phyloP scores from a whole-genome alignment of 148 eudicot genomes.

The Amaranthus hypochondriacus region DNA sequence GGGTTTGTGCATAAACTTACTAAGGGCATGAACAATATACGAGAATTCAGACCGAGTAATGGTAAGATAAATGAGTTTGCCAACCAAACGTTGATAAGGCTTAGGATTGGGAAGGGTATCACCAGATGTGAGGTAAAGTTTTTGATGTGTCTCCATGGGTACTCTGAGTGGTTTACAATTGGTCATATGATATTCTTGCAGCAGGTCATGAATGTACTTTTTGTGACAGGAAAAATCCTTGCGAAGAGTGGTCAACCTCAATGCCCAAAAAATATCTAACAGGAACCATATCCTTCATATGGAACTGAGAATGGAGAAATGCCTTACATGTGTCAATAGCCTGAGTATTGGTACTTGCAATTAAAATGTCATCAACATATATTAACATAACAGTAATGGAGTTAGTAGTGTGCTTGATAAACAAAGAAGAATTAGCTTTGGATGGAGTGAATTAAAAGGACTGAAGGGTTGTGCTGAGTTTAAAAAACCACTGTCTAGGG shows the following conservation, averaged over 20 bases:
- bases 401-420: background rate
- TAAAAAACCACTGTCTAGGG: too few relatives aligned
- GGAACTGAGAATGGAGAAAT: background rate
- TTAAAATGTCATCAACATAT: background rate
- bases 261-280: background rate
- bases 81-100: background rate
- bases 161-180: background rate
- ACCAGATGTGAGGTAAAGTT: background rate
- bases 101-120: background rate
- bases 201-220: background rate
- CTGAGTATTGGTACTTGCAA: background rate
- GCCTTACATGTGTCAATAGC: background rate
- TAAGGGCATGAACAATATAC: background rate
- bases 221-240: background rate
- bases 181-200: background rate
- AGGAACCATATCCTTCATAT: background rate
- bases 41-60: background rate
- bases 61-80: background rate
- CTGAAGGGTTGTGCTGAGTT: too few relatives aligned
- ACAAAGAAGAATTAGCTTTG: background rate
- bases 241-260: background rate
- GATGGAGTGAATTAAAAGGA: background rate
- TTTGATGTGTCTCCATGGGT: background rate
- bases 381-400: background rate
- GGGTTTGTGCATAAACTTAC: background rate